Evolutionary conservation across 805 yeast species (phyloP), one percentile per base, ranked within the genome.

Genomic region (Spathaspora girioi): DNA sequence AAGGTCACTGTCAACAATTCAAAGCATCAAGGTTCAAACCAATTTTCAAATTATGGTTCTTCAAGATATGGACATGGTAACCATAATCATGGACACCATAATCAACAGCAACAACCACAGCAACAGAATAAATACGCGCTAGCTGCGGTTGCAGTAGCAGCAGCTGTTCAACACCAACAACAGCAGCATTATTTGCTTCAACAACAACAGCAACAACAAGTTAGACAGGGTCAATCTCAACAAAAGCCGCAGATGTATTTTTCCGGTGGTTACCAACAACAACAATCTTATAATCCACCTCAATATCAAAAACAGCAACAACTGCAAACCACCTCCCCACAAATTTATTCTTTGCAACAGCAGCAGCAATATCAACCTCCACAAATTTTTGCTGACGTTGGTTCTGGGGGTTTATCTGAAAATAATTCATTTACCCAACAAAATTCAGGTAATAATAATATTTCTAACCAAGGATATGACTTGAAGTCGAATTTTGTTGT

Each of bases 71-170:
- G 32, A 43, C 51, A 52, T 31, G 42, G 47, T 54, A n/a, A n/a
- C 5, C 49, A 47, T 43, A 38, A 43, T 38, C 32, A 29, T 29
- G 32, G 32, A 29, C 38, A 49, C 43, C 23, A 50, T 45, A 51
- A 23, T 41, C 46, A 19, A 45, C 26, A 23, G 6, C 26, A 23
- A 23, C 26, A 23, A 23, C 26, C 3, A 23, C 51, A 47, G 40
- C 63, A 57, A 48, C 64, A 59, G 42, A 58, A 59, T 49, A 62
- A 64, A 51, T 64, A 63, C 48, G 60, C 67, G 1, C 55, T 60
- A 46, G 65, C 69, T 15, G 64, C 70, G 5, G 65, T 62, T 5
- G 67, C 68, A 2, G 69, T 66, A 2, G 64, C 70, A n/a, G 70
- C 70, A 14, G 68, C 67, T 14, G 67, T 62, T 18, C 67, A 61